phyloP scores from a whole-genome alignment of 176 grass and related monocot genomes.

The Puya raimondii region DNA sequence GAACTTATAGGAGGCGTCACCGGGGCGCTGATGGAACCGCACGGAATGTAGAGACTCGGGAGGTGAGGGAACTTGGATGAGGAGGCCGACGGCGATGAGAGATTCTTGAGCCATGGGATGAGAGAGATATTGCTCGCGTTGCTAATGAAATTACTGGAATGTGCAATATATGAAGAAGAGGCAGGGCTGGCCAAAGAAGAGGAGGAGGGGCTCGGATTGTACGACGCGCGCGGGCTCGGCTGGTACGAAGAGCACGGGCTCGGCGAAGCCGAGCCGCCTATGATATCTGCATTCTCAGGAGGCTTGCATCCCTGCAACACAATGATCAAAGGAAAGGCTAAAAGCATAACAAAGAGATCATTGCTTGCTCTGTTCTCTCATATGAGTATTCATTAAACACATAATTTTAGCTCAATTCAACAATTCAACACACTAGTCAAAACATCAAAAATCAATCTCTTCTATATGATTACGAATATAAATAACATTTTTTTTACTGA shows the following conservation, averaged over 20 bases:
- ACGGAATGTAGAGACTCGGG: constrained; percentile 36
- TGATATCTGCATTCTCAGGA: constrained; percentile 18
- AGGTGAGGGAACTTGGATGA: constrained; percentile 60
- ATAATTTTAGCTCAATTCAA: too few relatives aligned
- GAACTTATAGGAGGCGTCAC: constrained; percentile 42
- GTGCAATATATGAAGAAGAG: constrained; percentile 38
- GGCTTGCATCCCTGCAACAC: constrained; percentile 52
- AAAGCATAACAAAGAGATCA: too few relatives aligned
- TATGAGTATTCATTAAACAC: too few relatives aligned
- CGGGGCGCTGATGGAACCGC: constrained; percentile 44
- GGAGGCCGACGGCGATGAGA: constrained; percentile 25
- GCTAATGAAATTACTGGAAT: constrained; percentile 27
- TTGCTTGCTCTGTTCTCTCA: too few relatives aligned
- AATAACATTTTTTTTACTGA: too few relatives aligned
- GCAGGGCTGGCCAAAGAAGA: constrained; percentile 49
- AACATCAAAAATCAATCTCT: too few relatives aligned
- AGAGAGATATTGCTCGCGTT: constrained; percentile 29
- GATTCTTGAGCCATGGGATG: constrained; percentile 59
- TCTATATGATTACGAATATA: too few relatives aligned
- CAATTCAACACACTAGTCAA: too few relatives aligned
- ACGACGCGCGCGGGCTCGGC: constrained; percentile 34
- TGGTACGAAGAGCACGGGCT: constrained; percentile 51
- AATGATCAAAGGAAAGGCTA: not conserved
- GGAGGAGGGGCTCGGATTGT: constrained; percentile 38
- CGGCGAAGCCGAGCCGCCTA: constrained; percentile 24